Conservation (phyloP, 805 yeast genomes). For the Myxozyma geophila region DNA sequence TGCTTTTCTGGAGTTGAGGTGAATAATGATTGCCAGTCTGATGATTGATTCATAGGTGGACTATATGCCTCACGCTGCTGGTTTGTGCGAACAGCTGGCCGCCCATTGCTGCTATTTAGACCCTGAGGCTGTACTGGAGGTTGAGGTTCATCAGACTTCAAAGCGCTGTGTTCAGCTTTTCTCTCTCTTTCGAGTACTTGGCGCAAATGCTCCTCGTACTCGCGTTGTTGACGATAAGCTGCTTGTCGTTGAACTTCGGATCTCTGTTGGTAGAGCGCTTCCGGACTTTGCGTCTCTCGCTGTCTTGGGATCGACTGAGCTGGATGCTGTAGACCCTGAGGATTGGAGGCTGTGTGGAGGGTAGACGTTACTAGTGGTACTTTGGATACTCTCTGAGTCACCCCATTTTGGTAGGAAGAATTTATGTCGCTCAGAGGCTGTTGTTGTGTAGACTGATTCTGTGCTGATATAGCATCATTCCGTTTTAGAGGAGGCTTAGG, state of each 20-base stretch:
- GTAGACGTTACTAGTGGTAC: too few species aligned
- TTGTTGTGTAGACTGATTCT: background rate
- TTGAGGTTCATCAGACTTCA: background rate
- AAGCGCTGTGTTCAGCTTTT: background rate
- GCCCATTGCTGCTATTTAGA: background rate
- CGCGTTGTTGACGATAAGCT: background rate
- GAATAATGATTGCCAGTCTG: background rate
- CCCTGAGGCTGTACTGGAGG: background rate
- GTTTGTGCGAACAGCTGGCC: too few species aligned
- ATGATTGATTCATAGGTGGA: background rate
- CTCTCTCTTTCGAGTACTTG: constrained; percentile 4
- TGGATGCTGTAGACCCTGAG: too few species aligned
- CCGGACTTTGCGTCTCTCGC: too few species aligned
- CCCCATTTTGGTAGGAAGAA: too few species aligned
- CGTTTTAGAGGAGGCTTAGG: background rate
- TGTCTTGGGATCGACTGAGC: too few species aligned
- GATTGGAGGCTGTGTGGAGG: too few species aligned
- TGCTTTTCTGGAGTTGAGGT: background rate
- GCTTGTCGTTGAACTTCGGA: background rate
- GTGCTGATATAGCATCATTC: background rate
- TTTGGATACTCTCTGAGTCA: too few species aligned
- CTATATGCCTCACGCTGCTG: background rate
- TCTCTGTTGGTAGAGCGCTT: too few species aligned
- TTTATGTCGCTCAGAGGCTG: too few species aligned
- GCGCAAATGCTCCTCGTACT: constrained; percentile 4